These are phyloP conservation scores for Coemansia sp. DNA, from an alignment of 192 early-diverging fungal species.

Conservation along the genomic window DNA sequence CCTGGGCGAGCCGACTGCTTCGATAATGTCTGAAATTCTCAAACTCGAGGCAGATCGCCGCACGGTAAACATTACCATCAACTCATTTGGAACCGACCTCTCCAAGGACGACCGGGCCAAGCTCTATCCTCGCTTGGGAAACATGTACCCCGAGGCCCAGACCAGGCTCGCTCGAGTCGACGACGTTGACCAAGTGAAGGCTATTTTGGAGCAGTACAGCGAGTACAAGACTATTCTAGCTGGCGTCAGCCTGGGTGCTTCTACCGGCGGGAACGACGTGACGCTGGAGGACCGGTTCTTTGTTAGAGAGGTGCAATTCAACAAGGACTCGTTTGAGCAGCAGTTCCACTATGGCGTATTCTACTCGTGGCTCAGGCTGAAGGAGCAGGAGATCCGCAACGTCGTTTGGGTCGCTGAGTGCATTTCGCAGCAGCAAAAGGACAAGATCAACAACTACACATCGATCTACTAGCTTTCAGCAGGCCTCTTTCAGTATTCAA, in stretches of 20 bases:
- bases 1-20: slow-evolving; percentile 80
- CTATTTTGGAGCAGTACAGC: slow-evolving; percentile 74
- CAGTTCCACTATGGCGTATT: slow-evolving; percentile 98
- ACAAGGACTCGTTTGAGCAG: slow-evolving; percentile 89
- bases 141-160: slow-evolving; percentile 90
- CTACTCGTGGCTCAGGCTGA: slow-evolving; percentile 91
- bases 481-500: background rate
- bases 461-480: slow-evolving; percentile 68
- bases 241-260: slow-evolving; percentile 41
- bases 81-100: slow-evolving; percentile 97
- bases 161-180: slow-evolving; percentile 80
- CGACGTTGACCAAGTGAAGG: slow-evolving; percentile 93
- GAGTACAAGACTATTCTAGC: slow-evolving; percentile 91
- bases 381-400: slow-evolving; percentile 98
- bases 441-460: slow-evolving; percentile 92
- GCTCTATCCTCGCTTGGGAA: slow-evolving; percentile 89
- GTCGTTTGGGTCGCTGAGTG: slow-evolving; percentile 99
- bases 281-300: slow-evolving; percentile 96
- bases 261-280: slow-evolving; percentile 53
- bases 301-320: slow-evolving; percentile 90
- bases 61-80: slow-evolving; percentile 98
- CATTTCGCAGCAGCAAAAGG: slow-evolving; percentile 97
- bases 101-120: slow-evolving; percentile 94
- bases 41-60: slow-evolving; percentile 98
- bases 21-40: slow-evolving; percentile 92